These are phyloP conservation scores for Erythrobasidium yunnanense DNA, from an alignment of 768 basidiomycete species.

Conservation along the genomic window DNA sequence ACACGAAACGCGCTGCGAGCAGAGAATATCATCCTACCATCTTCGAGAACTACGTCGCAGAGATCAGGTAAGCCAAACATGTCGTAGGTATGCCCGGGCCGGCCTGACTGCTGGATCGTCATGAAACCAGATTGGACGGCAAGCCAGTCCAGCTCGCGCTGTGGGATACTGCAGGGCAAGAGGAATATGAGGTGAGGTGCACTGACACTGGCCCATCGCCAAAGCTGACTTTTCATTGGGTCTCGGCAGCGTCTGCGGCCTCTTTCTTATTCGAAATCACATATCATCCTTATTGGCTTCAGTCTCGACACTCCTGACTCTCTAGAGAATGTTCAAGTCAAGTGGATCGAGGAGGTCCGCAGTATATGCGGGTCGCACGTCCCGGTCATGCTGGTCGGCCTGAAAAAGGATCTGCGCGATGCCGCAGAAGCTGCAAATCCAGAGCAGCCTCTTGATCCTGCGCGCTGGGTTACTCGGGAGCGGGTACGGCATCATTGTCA, in stretches of 20 bases:
- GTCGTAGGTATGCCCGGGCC: not conserved
- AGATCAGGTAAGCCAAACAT: conserved; percentile 54
- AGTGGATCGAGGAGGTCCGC: conserved; percentile 99
- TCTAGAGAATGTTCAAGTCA: conserved; percentile 84
- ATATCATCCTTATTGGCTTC: conserved; percentile 96
- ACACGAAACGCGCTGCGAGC: not conserved
- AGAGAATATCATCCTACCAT: conserved; percentile 57
- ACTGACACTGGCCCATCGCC: no score
- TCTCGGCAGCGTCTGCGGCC: conserved; percentile 68
- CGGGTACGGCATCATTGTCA: no score
- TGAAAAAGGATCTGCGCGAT: conserved; percentile 80
- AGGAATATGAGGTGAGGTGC: conserved; percentile 93
- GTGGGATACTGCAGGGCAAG: conserved; percentile 99
- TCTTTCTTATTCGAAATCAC: conserved; percentile 94
- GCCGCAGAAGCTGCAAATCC: conserved; percentile 35
- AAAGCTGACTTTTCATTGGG: not conserved
- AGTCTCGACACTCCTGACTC: conserved; percentile 93
- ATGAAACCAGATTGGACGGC: conserved; percentile 55
- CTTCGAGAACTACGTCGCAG: conserved; percentile 60
- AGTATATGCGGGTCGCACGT: conserved; percentile 85
- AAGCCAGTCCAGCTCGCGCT: conserved; percentile 93
- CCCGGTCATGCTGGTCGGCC: conserved; percentile 90
- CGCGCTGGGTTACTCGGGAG: conserved; percentile 41
- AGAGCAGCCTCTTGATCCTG: conserved; percentile 37
- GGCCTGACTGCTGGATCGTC: no score